These are phyloP conservation scores for Cytospora piceicola DNA, from an alignment of 2,329 filamentous ascomycete species.

Conservation along the genomic window DNA sequence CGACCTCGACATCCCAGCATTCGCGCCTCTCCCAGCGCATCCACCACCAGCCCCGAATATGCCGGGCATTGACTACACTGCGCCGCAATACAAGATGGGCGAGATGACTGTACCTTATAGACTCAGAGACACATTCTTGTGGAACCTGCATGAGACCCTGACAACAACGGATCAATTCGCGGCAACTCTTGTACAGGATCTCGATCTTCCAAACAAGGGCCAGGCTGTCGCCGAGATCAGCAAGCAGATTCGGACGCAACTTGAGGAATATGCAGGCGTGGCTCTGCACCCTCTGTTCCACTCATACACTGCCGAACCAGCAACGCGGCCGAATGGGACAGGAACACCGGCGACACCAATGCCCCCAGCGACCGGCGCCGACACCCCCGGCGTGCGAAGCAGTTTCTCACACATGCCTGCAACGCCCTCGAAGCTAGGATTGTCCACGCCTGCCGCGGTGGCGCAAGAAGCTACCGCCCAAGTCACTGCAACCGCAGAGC, in stretches of 20 bases:
- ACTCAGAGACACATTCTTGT: conserved; percentile 92
- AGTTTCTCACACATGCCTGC: conserved; percentile 54
- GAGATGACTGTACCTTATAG: conserved; percentile 84
- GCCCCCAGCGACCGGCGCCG: conserved; percentile 43
- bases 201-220: conserved; percentile 81
- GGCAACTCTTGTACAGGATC: conserved; percentile 84
- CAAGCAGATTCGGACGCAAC: conserved; percentile 89
- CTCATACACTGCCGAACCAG: conserved; percentile 43
- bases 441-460: conserved; percentile 22
- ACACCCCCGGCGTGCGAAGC: conserved; percentile 58
- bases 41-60: conserved; percentile 57
- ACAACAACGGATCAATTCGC: conserved; percentile 97
- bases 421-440: conserved; percentile 37
- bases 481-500: conserved; percentile 72
- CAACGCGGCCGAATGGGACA: conserved; percentile 19
- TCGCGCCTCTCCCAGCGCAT: conserved; percentile 67
- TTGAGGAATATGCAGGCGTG: conserved; percentile 95
- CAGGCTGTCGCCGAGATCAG: conserved; percentile 79
- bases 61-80: conserved; percentile 69
- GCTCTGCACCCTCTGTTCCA: conserved; percentile 93
- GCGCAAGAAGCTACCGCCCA: conserved; percentile 38
- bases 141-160: conserved; percentile 94
- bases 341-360: conserved; percentile 35
- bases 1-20: conserved; percentile 87
- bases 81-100: conserved; percentile 77